Percentiles rank a stretch among this genome's conserved stretches.
phyloP scores from a whole-genome alignment of 345 rosid species.

The Stellera chamaejasme region DNA sequence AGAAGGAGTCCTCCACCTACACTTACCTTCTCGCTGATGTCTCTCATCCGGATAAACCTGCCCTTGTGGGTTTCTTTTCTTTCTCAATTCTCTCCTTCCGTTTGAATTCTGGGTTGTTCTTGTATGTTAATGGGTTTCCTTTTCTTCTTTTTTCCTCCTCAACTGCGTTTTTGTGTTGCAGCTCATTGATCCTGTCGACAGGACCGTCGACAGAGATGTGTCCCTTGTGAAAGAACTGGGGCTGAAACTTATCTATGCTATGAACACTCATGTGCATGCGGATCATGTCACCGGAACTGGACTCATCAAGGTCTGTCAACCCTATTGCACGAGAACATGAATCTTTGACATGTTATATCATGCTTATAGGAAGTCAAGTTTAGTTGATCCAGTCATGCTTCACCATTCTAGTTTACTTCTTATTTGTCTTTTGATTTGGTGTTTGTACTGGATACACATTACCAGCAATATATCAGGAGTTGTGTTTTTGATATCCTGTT shows the following conservation, averaged over 20 bases:
- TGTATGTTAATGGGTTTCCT: not conserved
- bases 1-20: conserved; percentile 82
- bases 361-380: not conserved
- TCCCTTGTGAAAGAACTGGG: conserved; percentile 60
- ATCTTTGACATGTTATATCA: too few species aligned
- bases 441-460: not conserved
- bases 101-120: not conserved
- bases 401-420: not conserved
- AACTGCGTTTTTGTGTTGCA: conserved; percentile 12
- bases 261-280: conserved; percentile 97
- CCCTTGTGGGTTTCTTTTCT: conserved; percentile 39
- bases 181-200: conserved; percentile 97
- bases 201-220: conserved; percentile 82
- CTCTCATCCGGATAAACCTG: conserved; percentile 78
- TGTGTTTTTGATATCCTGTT: conserved; percentile 1
- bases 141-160: not conserved
- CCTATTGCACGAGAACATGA: not conserved
- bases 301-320: conserved; percentile 58
- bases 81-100: not conserved
- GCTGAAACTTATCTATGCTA: conserved; percentile 64
- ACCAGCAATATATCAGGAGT: not conserved
- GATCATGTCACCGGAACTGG: conserved; percentile 96
- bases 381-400: not conserved
- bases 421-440: not conserved
- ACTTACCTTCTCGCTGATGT: conserved; percentile 91